A percentile compares a stretch with the other conserved stretches of the same genome.
Conservation (phyloP, 768 basidiomycete genomes). For the Epithele typhae region DNA sequence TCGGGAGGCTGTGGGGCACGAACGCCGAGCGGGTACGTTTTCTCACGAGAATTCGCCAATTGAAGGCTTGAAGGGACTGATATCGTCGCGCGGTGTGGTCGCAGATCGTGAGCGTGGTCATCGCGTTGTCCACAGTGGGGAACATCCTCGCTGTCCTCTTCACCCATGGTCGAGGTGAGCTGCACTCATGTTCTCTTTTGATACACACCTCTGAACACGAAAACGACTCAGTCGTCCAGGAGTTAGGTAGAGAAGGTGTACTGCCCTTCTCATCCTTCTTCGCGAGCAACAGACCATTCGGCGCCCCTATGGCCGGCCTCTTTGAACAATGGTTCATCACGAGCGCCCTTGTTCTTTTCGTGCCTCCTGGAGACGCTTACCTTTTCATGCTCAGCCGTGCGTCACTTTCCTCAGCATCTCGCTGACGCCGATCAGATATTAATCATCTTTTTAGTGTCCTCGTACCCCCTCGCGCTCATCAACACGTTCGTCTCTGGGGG, state of each 20-base stretch:
- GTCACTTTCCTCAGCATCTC: slow-evolving; percentile 18
- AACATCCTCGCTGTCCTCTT: slow-evolving; percentile 64
- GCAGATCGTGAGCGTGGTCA: slow-evolving; percentile 56
- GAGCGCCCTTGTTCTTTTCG: slow-evolving; percentile 44
- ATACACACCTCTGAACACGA: slow-evolving; percentile 10
- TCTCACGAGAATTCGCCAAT: neutral
- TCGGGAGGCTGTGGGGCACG: slow-evolving; percentile 66
- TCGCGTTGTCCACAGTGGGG: slow-evolving; percentile 62
- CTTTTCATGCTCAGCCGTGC: slow-evolving; percentile 62
- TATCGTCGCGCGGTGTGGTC: no score
- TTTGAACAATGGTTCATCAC: slow-evolving; percentile 60
- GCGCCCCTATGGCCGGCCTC: slow-evolving; percentile 60
- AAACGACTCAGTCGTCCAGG: slow-evolving; percentile 54
- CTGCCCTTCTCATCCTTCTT: slow-evolving; percentile 65
- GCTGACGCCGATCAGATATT: neutral
- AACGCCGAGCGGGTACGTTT: slow-evolving; percentile 49
- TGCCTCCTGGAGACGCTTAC: slow-evolving; percentile 74
- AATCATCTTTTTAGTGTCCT: slow-evolving; percentile 39
- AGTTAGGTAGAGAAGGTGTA: slow-evolving; percentile 68
- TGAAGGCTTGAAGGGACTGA: neutral
- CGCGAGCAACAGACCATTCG: slow-evolving; percentile 67
- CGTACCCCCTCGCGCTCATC: slow-evolving; percentile 54
- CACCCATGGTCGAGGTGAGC: slow-evolving; percentile 56
- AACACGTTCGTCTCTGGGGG: slow-evolving; percentile 60
- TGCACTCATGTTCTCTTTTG: no score